Evolutionary conservation across 257 asterid genomes (phyloP), one percentile per base, ranked within the genome.

Genomic region (Nicotiana obtusifolia): DNA sequence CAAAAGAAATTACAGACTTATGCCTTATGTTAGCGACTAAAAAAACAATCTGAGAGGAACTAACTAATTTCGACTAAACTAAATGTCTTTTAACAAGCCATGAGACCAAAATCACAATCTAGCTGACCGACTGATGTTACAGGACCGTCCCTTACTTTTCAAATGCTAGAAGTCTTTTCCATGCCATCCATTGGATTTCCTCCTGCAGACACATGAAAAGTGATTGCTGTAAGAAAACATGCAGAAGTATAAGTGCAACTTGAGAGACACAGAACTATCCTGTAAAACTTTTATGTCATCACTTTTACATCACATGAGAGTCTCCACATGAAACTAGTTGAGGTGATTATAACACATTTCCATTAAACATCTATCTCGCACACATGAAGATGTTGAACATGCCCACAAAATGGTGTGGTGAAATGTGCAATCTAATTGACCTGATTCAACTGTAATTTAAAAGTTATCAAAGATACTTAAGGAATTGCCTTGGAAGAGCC

Each of bases 111-210:
- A 73, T 49, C 61, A 73, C 62, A 73, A 22, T 24, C 62, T 73
- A 49, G 44, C 79, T 4, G 62, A 73, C 79, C 13, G 57, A 49
- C 49, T 52, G 33, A 73, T 73, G 78, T 75, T 66, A 7, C 35
- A 82, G 26, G 77, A 87, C 52, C 67, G 84, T 83, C 33, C 68
- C 91, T 83, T 88, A 95, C 99, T 93, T 96, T 89, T 93, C 99
- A 88, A 96, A 96, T 84, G 86, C 88, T 82, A 96, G 81, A 64
- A 96, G 85, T 87, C 84, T 93, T 84, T 88, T 94, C 98, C 99
- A 96, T 68, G 98, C 93, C 86, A 88, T 87, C 98, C 98, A 96
- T 84, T 96, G 98, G 82, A 81, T 80, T 85, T 96, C 99, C 88
- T 94, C 99, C 99, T 96, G 92, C 83, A 86, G 84, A 87, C 81